Percentiles rank a stretch among this genome's conserved stretches.
Evolutionary conservation across 129 eudicot genomes (phyloP).

Genomic region (Cynara cardunculus): DNA sequence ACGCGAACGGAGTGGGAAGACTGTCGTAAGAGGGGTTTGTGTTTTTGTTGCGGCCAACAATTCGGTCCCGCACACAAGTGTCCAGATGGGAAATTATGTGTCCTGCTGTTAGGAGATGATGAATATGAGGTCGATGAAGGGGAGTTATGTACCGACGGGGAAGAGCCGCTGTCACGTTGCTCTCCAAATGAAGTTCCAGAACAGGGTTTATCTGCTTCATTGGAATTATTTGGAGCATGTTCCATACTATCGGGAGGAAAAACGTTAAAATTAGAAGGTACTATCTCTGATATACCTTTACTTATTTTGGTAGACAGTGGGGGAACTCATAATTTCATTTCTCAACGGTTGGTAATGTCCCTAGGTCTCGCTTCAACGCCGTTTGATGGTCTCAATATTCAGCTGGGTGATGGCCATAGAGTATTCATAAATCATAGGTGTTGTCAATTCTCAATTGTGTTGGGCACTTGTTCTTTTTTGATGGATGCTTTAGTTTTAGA

Average conservation of each 20-base stretch:
- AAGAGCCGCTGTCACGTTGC: too few species aligned
- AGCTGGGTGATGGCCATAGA: too few species aligned
- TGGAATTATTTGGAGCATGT: too few species aligned
- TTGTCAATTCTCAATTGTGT: background rate
- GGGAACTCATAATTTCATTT: background rate
- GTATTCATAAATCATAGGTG: too few species aligned
- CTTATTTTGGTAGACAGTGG: background rate
- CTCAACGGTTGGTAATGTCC: background rate
- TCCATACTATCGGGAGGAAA: too few species aligned
- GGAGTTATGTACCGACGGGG: too few species aligned
- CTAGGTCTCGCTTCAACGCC: background rate
- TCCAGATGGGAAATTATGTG: background rate
- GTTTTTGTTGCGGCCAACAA: background rate
- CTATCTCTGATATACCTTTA: background rate
- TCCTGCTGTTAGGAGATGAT: background rate
- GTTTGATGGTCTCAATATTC: background rate
- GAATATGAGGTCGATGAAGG: background rate
- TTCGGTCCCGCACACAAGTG: background rate
- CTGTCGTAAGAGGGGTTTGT: too few species aligned
- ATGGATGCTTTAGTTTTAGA: background rate
- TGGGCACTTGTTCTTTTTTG: too few species aligned
- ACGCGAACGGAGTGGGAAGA: background rate
- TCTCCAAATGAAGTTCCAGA: too few species aligned
- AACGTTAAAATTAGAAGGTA: too few species aligned
- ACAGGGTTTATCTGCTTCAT: background rate